Conservation (phyloP, 441 rosid genomes). For the Adansonia madagascariensis region DNA sequence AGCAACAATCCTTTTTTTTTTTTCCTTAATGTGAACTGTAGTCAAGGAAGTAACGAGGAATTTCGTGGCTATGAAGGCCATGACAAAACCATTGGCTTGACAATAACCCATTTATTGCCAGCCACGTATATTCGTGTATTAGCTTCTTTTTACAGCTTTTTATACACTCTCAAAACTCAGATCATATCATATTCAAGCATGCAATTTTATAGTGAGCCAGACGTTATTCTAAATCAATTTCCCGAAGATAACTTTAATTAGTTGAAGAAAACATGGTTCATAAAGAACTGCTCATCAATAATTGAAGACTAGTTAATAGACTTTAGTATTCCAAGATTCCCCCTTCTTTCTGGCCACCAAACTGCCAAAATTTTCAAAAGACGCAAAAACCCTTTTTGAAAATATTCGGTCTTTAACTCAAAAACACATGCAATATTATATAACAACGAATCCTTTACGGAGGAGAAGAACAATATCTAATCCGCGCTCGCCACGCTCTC, state of each 20-base stretch:
- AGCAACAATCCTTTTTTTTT: background rate
- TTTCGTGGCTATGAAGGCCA: background rate
- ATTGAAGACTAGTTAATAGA: background rate
- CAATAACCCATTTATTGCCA: background rate
- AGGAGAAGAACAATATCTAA: background rate
- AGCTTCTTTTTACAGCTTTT: background rate
- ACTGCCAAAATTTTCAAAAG: slow-evolving; percentile 30
- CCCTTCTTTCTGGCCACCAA: slow-evolving; percentile 17
- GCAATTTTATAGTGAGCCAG: slow-evolving; percentile 9
- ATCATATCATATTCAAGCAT: background rate
- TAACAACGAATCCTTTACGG: background rate
- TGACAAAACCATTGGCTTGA: background rate
- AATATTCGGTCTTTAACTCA: background rate
- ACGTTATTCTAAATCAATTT: slow-evolving; percentile 23
- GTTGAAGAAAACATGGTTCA: background rate
- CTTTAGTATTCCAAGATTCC: slow-evolving; percentile 16
- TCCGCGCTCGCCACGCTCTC: background rate
- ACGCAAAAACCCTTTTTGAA: slow-evolving; percentile 16
- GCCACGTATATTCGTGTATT: background rate
- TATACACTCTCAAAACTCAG: background rate
- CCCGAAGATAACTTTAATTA: slow-evolving; percentile 9
- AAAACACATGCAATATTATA: background rate
- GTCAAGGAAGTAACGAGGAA: background rate
- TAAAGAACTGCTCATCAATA: slow-evolving; percentile 9
- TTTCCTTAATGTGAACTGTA: background rate